Percentiles rank a stretch among this genome's conserved stretches.
Conservation (phyloP, 371 early-diverging fungal genomes). For the Choanephora cucurbitarum region DNA sequence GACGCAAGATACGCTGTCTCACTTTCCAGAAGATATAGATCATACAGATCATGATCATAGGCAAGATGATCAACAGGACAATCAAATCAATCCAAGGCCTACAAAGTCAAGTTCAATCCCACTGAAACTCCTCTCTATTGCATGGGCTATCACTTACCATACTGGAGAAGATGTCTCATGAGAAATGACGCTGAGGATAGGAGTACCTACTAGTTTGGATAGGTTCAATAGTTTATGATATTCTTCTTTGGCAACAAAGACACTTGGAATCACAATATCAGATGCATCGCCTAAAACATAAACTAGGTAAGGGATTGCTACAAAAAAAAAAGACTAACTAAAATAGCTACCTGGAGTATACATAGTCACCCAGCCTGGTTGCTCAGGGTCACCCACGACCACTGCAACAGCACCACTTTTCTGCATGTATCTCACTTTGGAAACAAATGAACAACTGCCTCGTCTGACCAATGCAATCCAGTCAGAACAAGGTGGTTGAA, state of each 20-base stretch:
- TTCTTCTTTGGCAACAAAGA: slow-evolving; percentile 68
- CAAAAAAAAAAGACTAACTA: no score
- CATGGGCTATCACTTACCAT: slow-evolving; percentile 23
- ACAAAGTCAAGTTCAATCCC: no score
- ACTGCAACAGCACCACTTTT: slow-evolving; percentile 83
- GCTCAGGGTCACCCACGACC: slow-evolving; percentile 80
- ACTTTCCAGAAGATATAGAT: slow-evolving; percentile 65
- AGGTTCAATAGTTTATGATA: slow-evolving; percentile 54
- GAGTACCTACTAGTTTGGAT: slow-evolving; percentile 38
- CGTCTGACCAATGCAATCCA: slow-evolving; percentile 85
- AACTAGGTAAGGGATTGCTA: no score
- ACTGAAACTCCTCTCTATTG: no score
- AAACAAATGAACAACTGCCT: slow-evolving; percentile 84
- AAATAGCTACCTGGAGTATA: slow-evolving; percentile 80
- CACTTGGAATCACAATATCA: slow-evolving; percentile 75
- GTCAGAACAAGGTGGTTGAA: slow-evolving; percentile 32
- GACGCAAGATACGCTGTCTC: slow-evolving; percentile 54
- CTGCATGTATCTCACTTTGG: slow-evolving; percentile 89
- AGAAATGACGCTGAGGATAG: slow-evolving; percentile 37
- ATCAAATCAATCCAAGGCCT: slow-evolving; percentile 34
- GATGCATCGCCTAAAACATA: slow-evolving; percentile 61
- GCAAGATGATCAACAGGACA: slow-evolving; percentile 25
- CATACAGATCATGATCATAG: slow-evolving; percentile 56
- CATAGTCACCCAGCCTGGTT: slow-evolving; percentile 78
- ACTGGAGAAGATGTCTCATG: slow-evolving; percentile 1